Evolutionary conservation across 2,329 filamentous ascomycete species (phyloP).

Genomic region (Exophiala calicioides): DNA sequence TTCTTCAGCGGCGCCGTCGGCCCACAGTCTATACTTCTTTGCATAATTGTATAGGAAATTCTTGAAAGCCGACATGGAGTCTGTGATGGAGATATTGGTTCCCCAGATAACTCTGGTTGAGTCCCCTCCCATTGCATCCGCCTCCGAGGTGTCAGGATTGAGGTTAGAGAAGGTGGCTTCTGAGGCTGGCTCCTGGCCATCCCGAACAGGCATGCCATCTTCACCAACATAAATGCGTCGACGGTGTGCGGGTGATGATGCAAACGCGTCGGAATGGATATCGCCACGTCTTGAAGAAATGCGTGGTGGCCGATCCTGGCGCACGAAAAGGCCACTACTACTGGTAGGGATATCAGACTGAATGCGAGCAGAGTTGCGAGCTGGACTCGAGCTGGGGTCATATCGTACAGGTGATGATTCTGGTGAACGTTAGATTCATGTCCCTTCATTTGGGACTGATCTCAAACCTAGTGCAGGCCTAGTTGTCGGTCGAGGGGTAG

Average conservation of each 20-base stretch:
- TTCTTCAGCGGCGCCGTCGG: slow-evolving; percentile 77
- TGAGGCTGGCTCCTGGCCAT: slow-evolving; percentile 50
- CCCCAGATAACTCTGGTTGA: slow-evolving; percentile 90
- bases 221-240: slow-evolving; percentile 65
- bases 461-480: slow-evolving; percentile 43
- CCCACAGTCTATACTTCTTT: slow-evolving; percentile 89
- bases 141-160: slow-evolving; percentile 87
- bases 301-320: slow-evolving; percentile 56
- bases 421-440: slow-evolving; percentile 42
- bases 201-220: slow-evolving; percentile 60
- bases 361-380: slow-evolving; percentile 55
- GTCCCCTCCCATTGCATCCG: slow-evolving; percentile 78
- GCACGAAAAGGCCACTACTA: slow-evolving; percentile 83
- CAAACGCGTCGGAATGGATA: slow-evolving; percentile 76
- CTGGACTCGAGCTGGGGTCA: slow-evolving; percentile 83
- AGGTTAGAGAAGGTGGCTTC: slow-evolving; percentile 68
- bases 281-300: slow-evolving; percentile 74
- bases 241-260: slow-evolving; percentile 53
- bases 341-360: slow-evolving; percentile 77
- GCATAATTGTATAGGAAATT: slow-evolving; percentile 92
- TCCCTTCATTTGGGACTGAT: slow-evolving; percentile 2
- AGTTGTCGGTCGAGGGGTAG: slow-evolving; percentile 44
- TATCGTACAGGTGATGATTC: slow-evolving; percentile 93
- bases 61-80: slow-evolving; percentile 83
- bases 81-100: slow-evolving; percentile 90